These are phyloP conservation scores for Lotus japonicus DNA, from an alignment of 306 rosid species.

Conservation along the genomic window DNA sequence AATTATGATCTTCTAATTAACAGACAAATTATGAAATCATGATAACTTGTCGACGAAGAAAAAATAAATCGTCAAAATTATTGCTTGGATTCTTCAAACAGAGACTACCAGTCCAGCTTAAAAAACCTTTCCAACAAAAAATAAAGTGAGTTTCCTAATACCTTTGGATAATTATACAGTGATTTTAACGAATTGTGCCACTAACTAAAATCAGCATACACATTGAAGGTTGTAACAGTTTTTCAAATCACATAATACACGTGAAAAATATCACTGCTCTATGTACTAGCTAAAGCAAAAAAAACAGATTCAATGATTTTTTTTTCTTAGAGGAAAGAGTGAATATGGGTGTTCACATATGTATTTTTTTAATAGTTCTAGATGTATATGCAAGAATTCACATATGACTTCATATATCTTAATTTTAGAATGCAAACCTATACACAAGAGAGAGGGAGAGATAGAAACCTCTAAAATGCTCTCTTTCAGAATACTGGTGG, in stretches of 20 bases:
- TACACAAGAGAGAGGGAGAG: background rate
- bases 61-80: too few species aligned
- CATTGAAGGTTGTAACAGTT: background rate
- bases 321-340: background rate
- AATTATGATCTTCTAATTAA: background rate
- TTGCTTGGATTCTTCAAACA: background rate
- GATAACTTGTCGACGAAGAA: too few species aligned
- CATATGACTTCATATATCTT: background rate
- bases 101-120: background rate
- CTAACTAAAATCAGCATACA: background rate
- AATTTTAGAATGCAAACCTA: background rate
- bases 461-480: slow-evolving; percentile 7
- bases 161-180: background rate
- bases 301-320: background rate
- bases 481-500: background rate
- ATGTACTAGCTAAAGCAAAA: background rate
- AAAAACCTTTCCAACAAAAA: background rate
- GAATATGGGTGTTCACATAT: background rate
- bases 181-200: background rate
- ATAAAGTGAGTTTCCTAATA: background rate
- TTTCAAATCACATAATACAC: background rate
- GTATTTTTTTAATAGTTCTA: background rate
- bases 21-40: background rate
- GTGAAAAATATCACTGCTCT: background rate
- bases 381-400: background rate